These are phyloP conservation scores for Chlorella sp. DNA, from an alignment of 139 green algal species.

Conservation along the genomic window DNA sequence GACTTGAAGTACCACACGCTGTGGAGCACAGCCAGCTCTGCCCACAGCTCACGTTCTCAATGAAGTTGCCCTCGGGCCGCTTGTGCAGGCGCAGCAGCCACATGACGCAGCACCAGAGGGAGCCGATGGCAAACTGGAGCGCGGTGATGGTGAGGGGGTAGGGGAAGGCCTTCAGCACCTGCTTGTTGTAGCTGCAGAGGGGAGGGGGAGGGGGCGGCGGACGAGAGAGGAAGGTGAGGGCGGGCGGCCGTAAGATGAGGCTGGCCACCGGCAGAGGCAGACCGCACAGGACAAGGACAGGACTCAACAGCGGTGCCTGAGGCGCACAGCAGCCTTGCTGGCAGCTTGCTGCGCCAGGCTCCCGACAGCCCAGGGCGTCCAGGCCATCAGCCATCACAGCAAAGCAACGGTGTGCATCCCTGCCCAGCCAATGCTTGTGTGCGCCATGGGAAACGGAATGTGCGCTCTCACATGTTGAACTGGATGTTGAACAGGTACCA, in stretches of 20 bases:
- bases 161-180: constrained; percentile 89
- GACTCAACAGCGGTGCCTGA: no score
- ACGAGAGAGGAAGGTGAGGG: not conserved
- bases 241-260: not conserved
- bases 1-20: no score
- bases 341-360: no score
- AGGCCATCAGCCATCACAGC: no score
- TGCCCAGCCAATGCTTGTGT: no score
- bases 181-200: constrained; percentile 87
- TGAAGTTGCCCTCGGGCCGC: constrained; percentile 60
- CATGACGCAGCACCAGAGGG: constrained; percentile 67
- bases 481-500: constrained; percentile 99
- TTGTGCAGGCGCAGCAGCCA: constrained; percentile 81
- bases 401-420: no score
- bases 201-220: not conserved
- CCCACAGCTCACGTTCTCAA: constrained; percentile 55
- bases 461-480: constrained; percentile 95
- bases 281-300: no score
- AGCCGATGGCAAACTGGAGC: constrained; percentile 90
- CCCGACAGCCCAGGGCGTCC: no score
- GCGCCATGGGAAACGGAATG: not conserved
- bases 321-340: no score
- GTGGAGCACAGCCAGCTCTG: no score
- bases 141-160: constrained; percentile 91
- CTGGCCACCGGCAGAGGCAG: no score